A percentile compares a stretch with the other conserved stretches of the same genome.
These are phyloP conservation scores for Lepiota subincarnata DNA, from an alignment of 768 basidiomycete species.

Conservation along the genomic window DNA sequence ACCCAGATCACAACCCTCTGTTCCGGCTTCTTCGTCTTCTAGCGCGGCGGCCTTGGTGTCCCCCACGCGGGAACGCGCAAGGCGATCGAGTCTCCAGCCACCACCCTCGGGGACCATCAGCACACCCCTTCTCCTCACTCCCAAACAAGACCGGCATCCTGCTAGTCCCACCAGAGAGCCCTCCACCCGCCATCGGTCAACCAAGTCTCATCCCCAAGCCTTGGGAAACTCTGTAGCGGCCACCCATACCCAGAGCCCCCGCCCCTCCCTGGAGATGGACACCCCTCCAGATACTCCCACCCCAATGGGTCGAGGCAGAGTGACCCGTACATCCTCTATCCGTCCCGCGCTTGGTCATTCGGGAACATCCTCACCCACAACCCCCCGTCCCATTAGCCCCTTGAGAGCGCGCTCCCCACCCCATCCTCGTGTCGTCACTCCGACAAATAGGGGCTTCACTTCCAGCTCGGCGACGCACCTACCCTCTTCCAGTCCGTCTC, in stretches of 20 bases:
- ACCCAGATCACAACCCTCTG: conserved; percentile 44
- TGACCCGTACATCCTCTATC: background rate
- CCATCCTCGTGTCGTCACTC: conserved; percentile 34
- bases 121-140: conserved; percentile 10
- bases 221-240: conserved; percentile 17
- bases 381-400: conserved; percentile 14
- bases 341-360: conserved; percentile 2
- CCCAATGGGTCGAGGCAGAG: conserved; percentile 5
- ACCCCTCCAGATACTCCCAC: conserved; percentile 9
- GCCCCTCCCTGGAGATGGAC: conserved; percentile 7
- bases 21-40: conserved; percentile 46
- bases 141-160: conserved; percentile 14
- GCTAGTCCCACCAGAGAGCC: conserved; percentile 12
- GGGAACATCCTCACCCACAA: conserved; percentile 8
- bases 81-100: conserved; percentile 36
- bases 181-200: conserved; percentile 23
- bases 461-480: conserved; percentile 52
- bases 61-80: conserved; percentile 40
- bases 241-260: background rate
- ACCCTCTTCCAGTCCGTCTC: conserved; percentile 32
- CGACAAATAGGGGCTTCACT: conserved; percentile 37
- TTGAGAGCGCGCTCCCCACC: conserved; percentile 38
- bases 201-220: conserved; percentile 28
- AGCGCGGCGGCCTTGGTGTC: conserved; percentile 41
- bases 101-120: conserved; percentile 13